Evolutionary conservation across 257 asterid species (phyloP), one percentile per base, ranked within the genome.

Genomic region (Marsdenia floribunda): DNA sequence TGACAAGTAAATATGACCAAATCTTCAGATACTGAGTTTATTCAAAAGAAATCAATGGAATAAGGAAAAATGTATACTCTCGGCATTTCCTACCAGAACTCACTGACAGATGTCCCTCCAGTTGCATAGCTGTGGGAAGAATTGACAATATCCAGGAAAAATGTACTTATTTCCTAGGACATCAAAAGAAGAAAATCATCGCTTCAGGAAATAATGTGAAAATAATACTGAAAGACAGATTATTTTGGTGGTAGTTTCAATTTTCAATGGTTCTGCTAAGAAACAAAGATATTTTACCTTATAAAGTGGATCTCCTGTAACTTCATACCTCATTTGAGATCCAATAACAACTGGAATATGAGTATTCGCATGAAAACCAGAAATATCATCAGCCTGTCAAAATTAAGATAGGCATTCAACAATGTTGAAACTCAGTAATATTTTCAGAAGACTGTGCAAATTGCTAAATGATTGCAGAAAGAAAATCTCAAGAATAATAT

Each of bases 311-410:
- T 94, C 99, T 2, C 97, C 97, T 0, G 99, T 94, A 73, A 89
- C 73, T 85, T 92, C 97, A 77, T 92, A 94, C 42, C 99, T 97
- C 96, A 86, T 86, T 84, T 92, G 99, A 70, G 96, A 76, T 81
- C 99, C 99, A 54, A 88, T 40, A 58, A 94, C 97, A 44, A 94
- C n/a, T 9, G 99, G 97, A 76, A 94, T 90, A 80, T 94, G 99
- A 4, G 97, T 92, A 75, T 94, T 94, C 71, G 93, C 81, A 75
- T 94, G 99, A 71, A 89, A 90, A 2, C 81, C 86, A n/a, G 97
- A 78, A 80, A 94, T 72, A 78, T 79, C 89, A 80, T 94, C 97
- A 73, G 96, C 97, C 99, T 92, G 52, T 29, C n/a, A 65, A 65
- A 65, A 19, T 38, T 7, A 21, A 38, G 70, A 65, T 16, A 21